Base-by-base conservation (phyloP, 371 early-diverging fungal species). In the Mortierella sp. region DNA sequence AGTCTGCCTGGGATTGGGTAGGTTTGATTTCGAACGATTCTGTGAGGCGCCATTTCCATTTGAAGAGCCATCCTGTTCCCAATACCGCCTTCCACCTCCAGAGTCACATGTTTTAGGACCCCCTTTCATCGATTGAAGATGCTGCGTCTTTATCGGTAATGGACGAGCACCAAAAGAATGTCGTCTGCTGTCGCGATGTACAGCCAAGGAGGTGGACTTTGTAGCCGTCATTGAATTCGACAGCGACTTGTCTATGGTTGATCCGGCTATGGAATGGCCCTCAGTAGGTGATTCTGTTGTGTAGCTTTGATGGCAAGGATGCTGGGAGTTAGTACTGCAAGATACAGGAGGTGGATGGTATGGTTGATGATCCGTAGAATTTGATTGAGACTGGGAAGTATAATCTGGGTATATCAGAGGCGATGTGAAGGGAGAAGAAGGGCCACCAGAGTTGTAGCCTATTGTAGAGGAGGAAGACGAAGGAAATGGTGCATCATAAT, bases 301-400 rank as follows among this genome's bases (percentile, higher is more conserved):
- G n/a, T 45, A 29, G 23, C 58, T 58, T 29, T 57, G 57, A 5
- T 58, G 47, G 29, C 23, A 42, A 40, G 17, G 62, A 56, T 51
- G 37, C n/a, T 40, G 35, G 23, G 64, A 53, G 0, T 23, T 28
- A 23, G 55, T 35, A 37, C 28, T 57, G 26, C n/a, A 3, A 10
- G 70, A 45, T 17, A 72, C 66, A 2, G 81, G 81, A 19, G 81
- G 81, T 17, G 81, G 81, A 56, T 40, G 63, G 59, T 75, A 80
- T 5, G 79, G 70, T 22, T 73, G 79, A 13, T 73, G 63, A 19
- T 67, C 54, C 10, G 32, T 40, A 10, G 64, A 19, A 47, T 37
- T 42, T 10, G 35, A 51, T 17, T 23, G 37, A 22, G 7, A 42
- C 1, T 68, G 60, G 13, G 23, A 10, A 15, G 23, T 28, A 17